phyloP scores from a whole-genome alignment of 2,329 filamentous ascomycete genomes.

The Trichoderma asperellum region DNA sequence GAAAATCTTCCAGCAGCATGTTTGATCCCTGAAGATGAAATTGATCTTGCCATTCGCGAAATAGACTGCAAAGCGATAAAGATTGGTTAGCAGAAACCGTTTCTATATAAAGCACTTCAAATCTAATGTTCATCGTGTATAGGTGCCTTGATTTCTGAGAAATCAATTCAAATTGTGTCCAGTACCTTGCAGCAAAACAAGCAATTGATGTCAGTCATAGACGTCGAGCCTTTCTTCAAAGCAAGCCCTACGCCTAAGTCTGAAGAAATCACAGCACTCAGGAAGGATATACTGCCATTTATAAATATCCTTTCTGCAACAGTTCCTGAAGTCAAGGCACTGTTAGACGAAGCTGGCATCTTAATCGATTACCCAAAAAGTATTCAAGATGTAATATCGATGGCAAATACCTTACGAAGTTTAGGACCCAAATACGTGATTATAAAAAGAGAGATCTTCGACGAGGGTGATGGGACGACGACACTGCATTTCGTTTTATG shows the following conservation, averaged over 20 bases:
- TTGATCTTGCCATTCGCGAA: not conserved
- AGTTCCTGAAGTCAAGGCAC: constrained; percentile 23
- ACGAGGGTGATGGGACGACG: constrained; percentile 16
- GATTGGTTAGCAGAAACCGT: no score
- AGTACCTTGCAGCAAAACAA: constrained; percentile 7
- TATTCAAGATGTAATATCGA: constrained; percentile 8
- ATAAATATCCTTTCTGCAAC: constrained; percentile 19
- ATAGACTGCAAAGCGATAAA: not conserved
- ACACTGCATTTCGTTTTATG: constrained; percentile 25
- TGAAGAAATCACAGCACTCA: constrained; percentile 5
- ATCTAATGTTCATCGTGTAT: no score
- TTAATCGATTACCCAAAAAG: constrained; percentile 17
- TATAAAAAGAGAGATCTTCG: constrained; percentile 22
- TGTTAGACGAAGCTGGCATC: constrained; percentile 13
- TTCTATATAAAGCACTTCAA: no score
- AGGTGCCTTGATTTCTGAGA: no score
- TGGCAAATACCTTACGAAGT: constrained; percentile 15
- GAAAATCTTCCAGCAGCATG: not conserved
- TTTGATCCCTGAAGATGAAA: not conserved
- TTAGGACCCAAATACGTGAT: constrained; percentile 24
- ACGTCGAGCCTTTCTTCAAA: constrained; percentile 27
- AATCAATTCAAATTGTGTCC: not conserved
- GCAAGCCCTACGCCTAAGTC: constrained; percentile 14
- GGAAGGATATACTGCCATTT: constrained; percentile 19
- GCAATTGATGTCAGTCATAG: constrained; percentile 8